Evolutionary conservation across 1,284 basidiomycete genomes (phyloP).

Genomic region (Phenoliferia sp.): DNA sequence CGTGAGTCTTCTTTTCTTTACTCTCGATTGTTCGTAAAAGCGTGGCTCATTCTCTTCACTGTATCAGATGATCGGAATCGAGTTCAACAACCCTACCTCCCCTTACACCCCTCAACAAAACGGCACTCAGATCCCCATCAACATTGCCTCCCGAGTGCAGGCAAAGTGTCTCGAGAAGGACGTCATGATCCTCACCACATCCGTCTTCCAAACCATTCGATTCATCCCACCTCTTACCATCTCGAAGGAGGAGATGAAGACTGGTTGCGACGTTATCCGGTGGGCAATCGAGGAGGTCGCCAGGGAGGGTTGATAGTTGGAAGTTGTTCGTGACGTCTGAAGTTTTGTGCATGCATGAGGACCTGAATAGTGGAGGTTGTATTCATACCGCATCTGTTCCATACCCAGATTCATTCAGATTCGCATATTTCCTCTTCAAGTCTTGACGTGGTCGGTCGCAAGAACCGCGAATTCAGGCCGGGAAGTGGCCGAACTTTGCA

Average conservation of each 20-base stretch:
- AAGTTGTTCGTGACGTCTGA: too few relatives aligned
- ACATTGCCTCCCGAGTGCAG: slow-evolving; percentile 68
- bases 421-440: too few relatives aligned
- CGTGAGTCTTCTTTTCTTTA: slow-evolving; percentile 12
- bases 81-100: slow-evolving; percentile 37
- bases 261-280: slow-evolving; percentile 57
- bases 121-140: slow-evolving; percentile 52
- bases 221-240: slow-evolving; percentile 59
- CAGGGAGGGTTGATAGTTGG: slow-evolving; percentile 21
- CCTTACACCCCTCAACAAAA: slow-evolving; percentile 41
- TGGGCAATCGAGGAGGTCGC: slow-evolving; percentile 58
- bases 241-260: slow-evolving; percentile 56
- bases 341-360: too few relatives aligned
- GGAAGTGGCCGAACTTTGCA: too few relatives aligned
- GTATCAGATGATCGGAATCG: slow-evolving; percentile 41
- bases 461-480: too few relatives aligned
- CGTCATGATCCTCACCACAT: slow-evolving; percentile 72
- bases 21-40: neutral
- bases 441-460: too few relatives aligned
- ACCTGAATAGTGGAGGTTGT: too few relatives aligned
- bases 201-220: slow-evolving; percentile 39
- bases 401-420: too few relatives aligned
- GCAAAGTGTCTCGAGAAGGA: slow-evolving; percentile 77
- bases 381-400: too few relatives aligned
- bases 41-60: neutral